phyloP scores from a whole-genome alignment of 75 land plant genomes.

The Selaginella tamariscina region DNA sequence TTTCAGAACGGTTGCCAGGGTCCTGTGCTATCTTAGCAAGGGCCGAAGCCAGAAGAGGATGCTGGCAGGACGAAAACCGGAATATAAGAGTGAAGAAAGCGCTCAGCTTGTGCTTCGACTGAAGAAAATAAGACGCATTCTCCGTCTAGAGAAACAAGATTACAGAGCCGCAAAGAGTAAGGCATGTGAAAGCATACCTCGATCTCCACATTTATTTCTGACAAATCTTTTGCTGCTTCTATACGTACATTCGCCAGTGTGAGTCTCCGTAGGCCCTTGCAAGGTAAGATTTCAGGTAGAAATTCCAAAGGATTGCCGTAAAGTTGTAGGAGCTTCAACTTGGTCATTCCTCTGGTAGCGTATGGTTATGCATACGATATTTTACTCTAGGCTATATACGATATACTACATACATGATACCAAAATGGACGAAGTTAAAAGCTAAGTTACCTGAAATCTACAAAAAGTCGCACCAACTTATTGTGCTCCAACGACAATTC shows the following conservation, averaged over 20 bases:
- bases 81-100: conserved; percentile 95
- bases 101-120: conserved; percentile 91
- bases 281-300: conserved; percentile 87
- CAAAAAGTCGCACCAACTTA: conserved; percentile 86
- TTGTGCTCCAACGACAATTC: conserved; percentile 95
- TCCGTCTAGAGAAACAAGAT: conserved; percentile 23
- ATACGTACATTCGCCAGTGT: conserved; percentile 94
- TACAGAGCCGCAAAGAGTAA: not conserved
- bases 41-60: conserved; percentile 95
- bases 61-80: conserved; percentile 98
- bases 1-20: conserved; percentile 48
- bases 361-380: too few species aligned
- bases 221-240: conserved; percentile 69
- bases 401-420: not conserved
- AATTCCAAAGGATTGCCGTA: conserved; percentile 97
- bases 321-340: conserved; percentile 59
- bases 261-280: conserved; percentile 63
- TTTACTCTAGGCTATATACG: too few species aligned
- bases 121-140: conserved; percentile 76
- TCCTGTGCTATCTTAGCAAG: conserved; percentile 87
- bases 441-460: conserved; percentile 79
- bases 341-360: conserved; percentile 93
- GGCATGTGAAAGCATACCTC: conserved; percentile 42
- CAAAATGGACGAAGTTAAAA: not conserved
- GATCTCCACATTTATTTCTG: conserved; percentile 58